Evolutionary conservation across 2,329 filamentous ascomycete species (phyloP).

Genomic region (Monilinia vaccinii-corymbosi): DNA sequence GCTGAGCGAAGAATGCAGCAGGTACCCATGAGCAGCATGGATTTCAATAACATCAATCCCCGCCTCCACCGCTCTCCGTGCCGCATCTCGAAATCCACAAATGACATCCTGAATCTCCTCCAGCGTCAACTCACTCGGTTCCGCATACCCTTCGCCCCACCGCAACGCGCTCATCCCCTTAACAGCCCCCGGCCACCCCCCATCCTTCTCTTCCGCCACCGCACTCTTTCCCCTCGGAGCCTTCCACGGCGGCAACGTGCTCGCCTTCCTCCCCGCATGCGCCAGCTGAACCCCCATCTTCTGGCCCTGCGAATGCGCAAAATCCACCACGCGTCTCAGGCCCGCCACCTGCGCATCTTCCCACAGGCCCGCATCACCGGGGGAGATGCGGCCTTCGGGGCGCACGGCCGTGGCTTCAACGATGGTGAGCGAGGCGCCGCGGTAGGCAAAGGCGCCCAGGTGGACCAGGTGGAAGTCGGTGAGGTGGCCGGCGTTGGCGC

Average conservation of each 20-base stretch:
- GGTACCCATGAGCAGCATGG: conserved; percentile 56
- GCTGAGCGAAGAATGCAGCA: conserved; percentile 57
- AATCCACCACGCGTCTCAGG: conserved; percentile 31
- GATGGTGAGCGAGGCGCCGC: conserved; percentile 29
- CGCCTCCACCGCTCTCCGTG: conserved; percentile 33
- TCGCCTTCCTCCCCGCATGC: conserved; percentile 47
- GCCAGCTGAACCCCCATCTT: conserved; percentile 63
- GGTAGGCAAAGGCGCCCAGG: conserved; percentile 27
- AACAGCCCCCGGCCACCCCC: conserved; percentile 34
- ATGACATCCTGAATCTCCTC: conserved; percentile 32
- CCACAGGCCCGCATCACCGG: conserved; percentile 30
- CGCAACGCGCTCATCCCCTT: conserved; percentile 48
- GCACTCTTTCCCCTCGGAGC: conserved; percentile 20
- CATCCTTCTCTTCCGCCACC: conserved; percentile 27
- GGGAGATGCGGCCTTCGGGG: conserved; percentile 28
- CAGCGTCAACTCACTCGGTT: conserved; percentile 49
- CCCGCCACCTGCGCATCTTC: conserved; percentile 31
- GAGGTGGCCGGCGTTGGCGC: conserved; percentile 24
- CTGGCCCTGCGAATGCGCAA: conserved; percentile 44
- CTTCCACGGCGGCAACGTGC: conserved; percentile 31
- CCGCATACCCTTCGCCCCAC: conserved; percentile 45
- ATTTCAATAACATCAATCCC: conserved; percentile 57
- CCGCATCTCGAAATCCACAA: conserved; percentile 30
- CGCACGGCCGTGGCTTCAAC: conserved; percentile 31
- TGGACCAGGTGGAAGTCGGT: conserved; percentile 30